A percentile compares a stretch with the other conserved stretches of the same genome.
Conservation (phyloP, 345 rosid genomes). For the Isatis tinctoria region DNA sequence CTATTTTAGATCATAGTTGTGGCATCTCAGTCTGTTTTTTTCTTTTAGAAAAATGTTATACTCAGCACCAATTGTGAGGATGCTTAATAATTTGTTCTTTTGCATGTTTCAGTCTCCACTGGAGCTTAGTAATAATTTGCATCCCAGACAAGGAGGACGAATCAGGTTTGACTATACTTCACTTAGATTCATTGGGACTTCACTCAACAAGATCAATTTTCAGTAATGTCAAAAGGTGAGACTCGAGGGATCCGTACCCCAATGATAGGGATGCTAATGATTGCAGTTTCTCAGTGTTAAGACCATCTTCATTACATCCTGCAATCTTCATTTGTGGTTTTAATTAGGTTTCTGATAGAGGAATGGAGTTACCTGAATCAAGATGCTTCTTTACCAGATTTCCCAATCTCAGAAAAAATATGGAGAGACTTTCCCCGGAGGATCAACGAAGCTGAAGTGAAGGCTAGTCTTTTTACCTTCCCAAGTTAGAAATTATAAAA, state of each 20-base stretch:
- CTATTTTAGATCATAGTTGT: background rate
- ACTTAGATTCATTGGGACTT: conserved; percentile 80
- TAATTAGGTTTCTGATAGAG: conserved; percentile 58
- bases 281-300: background rate
- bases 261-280: background rate
- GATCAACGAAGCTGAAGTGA: conserved; percentile 48
- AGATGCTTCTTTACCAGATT: conserved; percentile 47
- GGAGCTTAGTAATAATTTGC: conserved; percentile 96
- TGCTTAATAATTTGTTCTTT: background rate
- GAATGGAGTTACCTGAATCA: conserved; percentile 75
- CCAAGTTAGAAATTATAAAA: background rate
- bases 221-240: conserved; percentile 66
- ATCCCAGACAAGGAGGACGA: conserved; percentile 73
- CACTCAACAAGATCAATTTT: conserved; percentile 61
- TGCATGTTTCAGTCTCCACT: conserved; percentile 57
- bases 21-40: background rate
- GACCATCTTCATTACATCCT: background rate
- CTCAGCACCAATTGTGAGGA: background rate
- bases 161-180: conserved; percentile 76
- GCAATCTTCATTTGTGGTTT: background rate
- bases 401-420: conserved; percentile 54
- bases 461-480: conserved; percentile 33
- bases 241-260: background rate
- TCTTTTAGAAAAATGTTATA: background rate
- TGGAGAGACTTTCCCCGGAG: conserved; percentile 60